These are phyloP conservation scores for Candida frijolesensis DNA, from an alignment of 1,139 yeast species.

Conservation along the genomic window DNA sequence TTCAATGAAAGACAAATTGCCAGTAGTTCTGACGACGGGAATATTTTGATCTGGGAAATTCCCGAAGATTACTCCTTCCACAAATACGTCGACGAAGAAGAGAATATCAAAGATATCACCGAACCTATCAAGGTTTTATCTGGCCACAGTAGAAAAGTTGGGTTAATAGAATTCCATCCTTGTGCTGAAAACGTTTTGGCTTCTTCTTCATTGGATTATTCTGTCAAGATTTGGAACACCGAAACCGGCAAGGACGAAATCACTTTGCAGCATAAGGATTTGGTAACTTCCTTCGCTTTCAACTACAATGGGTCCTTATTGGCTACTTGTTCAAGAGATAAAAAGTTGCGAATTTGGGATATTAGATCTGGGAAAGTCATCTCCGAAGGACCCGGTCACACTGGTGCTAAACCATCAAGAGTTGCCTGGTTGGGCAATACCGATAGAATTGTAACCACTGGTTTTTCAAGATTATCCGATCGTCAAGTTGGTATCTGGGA, in stretches of 20 bases:
- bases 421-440: slow-evolving; percentile 88
- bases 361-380: slow-evolving; percentile 70
- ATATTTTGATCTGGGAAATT: slow-evolving; percentile 82
- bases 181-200: slow-evolving; percentile 85
- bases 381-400: slow-evolving; percentile 86
- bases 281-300: slow-evolving; percentile 88
- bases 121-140: slow-evolving; percentile 66
- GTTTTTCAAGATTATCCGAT: slow-evolving; percentile 88
- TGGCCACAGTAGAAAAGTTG: slow-evolving; percentile 94
- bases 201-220: slow-evolving; percentile 85
- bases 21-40: slow-evolving; percentile 91
- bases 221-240: slow-evolving; percentile 89
- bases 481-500: slow-evolving; percentile 97
- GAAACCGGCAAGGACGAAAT: slow-evolving; percentile 70
- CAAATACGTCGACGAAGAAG: slow-evolving; percentile 59
- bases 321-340: slow-evolving; percentile 93
- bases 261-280: slow-evolving; percentile 82
- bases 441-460: slow-evolving; percentile 90
- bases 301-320: slow-evolving; percentile 84
- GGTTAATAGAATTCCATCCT: slow-evolving; percentile 91
- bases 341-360: slow-evolving; percentile 89
- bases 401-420: slow-evolving; percentile 90
- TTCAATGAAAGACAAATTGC: slow-evolving; percentile 76
- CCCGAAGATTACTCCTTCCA: slow-evolving; percentile 79
- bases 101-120: slow-evolving; percentile 64